Base-by-base conservation (phyloP, 129 eudicot species). In the Ambrosia trifida region DNA sequence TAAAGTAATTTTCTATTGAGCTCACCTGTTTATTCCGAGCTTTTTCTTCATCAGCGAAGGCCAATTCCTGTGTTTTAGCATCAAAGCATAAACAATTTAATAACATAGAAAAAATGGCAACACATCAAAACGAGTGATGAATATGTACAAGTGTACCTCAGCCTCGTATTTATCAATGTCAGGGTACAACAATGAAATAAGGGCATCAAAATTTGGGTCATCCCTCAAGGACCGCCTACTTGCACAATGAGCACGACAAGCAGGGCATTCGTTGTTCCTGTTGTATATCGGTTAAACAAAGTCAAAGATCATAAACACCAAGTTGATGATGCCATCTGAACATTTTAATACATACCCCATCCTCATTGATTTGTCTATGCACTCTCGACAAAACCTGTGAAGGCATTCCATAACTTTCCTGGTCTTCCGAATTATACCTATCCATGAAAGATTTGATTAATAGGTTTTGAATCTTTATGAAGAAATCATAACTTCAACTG, bases 371-470 rank as follows among this genome's bases (percentile, higher is more conserved):
- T 94, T 94, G 89, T 89, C 97, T 49, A 94, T 89, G 85, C 99
- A 94, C 73, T 90, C 97, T 69, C 99, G 81, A 84, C 99, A 94
- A 80, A 94, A 94, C 28, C 99, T 95, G 85, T 94, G 99, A 43
- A 94, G 85, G 75, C 99, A 94, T 77, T 87, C 97, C 99, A 94
- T 94, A 65, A 94, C 99, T 19, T 90, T 90, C 79, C 99, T 80
- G 32, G 99, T 90, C 88, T 89, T 94, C 75, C 94, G 81, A 64
- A 94, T 94, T 47, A 94, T 85, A 61, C 97, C 99, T 94, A 74
- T 31, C 57, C 47, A 66, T 68, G 35, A 45, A 67, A 72, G 24
- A 12, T 64, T 54, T 31, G 51, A 44, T 64, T 50, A 70, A 17
- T 32, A 32, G 38, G 64, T 30, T 57, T 30, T 57, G 16, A 11